Evolutionary conservation across 2,329 filamentous ascomycete species (phyloP).

Genomic region (Fusarium globosum): DNA sequence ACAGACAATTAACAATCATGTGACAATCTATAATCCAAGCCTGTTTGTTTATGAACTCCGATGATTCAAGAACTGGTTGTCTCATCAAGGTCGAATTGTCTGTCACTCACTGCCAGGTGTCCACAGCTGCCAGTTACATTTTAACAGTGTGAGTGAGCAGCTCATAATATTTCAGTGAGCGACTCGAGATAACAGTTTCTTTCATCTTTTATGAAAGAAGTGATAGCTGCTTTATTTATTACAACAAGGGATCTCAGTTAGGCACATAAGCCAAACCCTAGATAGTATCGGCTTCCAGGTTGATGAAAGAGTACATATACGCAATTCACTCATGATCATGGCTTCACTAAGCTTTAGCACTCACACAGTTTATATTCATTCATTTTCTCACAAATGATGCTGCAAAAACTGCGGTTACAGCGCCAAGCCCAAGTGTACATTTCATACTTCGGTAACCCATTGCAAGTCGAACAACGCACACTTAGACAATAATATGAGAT

Average conservation of each 20-base stretch:
- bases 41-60: not conserved
- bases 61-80: not conserved
- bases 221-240: too few relatives aligned
- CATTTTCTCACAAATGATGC: fast-evolving
- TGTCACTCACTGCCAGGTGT: not conserved
- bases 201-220: not conserved
- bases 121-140: not conserved
- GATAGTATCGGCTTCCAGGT: too few relatives aligned
- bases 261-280: fast-evolving
- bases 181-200: not conserved
- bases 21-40: not conserved
- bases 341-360: not conserved
- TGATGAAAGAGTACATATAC: not conserved
- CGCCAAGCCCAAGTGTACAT: too few relatives aligned
- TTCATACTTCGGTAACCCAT: not conserved
- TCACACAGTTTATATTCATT: not conserved
- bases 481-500: not conserved
- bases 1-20: not conserved
- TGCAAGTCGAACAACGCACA: not conserved
- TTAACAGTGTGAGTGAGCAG: not conserved
- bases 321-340: not conserved
- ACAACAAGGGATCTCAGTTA: not conserved
- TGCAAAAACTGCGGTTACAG: too few relatives aligned
- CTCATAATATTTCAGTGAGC: not conserved
- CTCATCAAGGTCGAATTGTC: not conserved